Evolutionary conservation across 371 early-diverging fungal genomes (phyloP).

Genomic region (Polyrhizophydium stewartii): DNA sequence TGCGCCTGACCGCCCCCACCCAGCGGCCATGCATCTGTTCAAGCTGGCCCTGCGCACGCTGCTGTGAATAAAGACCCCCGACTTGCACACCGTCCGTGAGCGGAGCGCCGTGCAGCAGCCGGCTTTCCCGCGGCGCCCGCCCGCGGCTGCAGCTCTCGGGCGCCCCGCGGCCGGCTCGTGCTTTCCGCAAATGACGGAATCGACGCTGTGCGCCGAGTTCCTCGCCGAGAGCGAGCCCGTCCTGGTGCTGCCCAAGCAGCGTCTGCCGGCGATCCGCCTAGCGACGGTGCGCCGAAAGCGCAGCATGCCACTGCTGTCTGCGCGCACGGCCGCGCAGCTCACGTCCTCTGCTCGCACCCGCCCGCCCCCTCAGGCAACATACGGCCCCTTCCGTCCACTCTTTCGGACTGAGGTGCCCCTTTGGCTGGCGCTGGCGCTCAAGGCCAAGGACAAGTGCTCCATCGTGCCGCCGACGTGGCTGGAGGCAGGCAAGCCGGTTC

Average conservation of each 20-base stretch:
- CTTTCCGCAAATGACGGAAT: too few relatives aligned
- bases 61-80: too few relatives aligned
- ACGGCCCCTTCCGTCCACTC: constrained; percentile 78
- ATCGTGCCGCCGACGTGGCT: constrained; percentile 88
- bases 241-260: constrained; percentile 61
- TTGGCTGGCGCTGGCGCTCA: constrained; percentile 85
- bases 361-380: constrained; percentile 45
- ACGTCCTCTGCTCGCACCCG: background rate
- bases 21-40: too few relatives aligned
- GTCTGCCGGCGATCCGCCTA: constrained; percentile 35
- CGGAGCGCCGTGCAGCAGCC: too few relatives aligned
- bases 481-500: constrained; percentile 52
- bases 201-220: constrained; percentile 55
- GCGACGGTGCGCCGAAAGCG: constrained; percentile 51
- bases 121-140: too few relatives aligned
- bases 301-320: background rate
- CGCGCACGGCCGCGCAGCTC: background rate
- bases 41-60: too few relatives aligned
- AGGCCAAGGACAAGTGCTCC: constrained; percentile 71
- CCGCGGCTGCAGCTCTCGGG: too few relatives aligned
- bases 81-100: too few relatives aligned
- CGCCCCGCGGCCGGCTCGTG: too few relatives aligned
- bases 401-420: constrained; percentile 66
- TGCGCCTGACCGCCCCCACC: too few relatives aligned
- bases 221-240: constrained; percentile 72